phyloP scores from a whole-genome alignment of 2,329 filamentous ascomycete genomes.

The Epichloe bromicola region DNA sequence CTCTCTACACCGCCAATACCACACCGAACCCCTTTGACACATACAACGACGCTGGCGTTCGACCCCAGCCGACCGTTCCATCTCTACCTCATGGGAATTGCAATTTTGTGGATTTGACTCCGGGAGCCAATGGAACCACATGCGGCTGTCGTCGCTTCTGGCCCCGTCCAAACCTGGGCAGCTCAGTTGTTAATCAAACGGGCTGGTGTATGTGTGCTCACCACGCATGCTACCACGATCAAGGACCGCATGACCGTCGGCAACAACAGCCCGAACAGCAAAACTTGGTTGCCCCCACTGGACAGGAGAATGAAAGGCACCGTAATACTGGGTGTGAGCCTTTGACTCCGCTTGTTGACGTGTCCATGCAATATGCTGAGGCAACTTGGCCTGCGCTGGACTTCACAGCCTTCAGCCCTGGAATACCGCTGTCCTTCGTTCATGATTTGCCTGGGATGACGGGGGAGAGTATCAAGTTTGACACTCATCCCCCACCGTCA shows the following conservation, averaged over 20 bases:
- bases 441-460: constrained; percentile 18
- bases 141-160: constrained; percentile 52
- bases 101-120: constrained; percentile 43
- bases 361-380: constrained; percentile 27
- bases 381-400: constrained; percentile 25
- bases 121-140: constrained; percentile 36
- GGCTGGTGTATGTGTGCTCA: constrained; percentile 50
- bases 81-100: constrained; percentile 39
- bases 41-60: constrained; percentile 32
- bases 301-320: constrained; percentile 42
- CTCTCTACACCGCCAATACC: constrained; percentile 31
- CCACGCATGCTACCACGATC: constrained; percentile 49
- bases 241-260: constrained; percentile 17
- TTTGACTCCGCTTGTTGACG: constrained; percentile 39
- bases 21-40: constrained; percentile 40
- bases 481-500: constrained; percentile 16
- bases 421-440: constrained; percentile 21
- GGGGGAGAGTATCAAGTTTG: constrained; percentile 12
- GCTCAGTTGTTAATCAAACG: constrained; percentile 27
- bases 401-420: constrained; percentile 23
- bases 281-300: constrained; percentile 11
- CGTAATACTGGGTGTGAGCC: constrained; percentile 31
- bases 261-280: constrained; percentile 12
- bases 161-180: constrained; percentile 28
- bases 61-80: constrained; percentile 14